A percentile compares a stretch with the other conserved stretches of the same genome.
Evolutionary conservation across 768 basidiomycete species (phyloP).

Genomic region (Arthromyces matolae): DNA sequence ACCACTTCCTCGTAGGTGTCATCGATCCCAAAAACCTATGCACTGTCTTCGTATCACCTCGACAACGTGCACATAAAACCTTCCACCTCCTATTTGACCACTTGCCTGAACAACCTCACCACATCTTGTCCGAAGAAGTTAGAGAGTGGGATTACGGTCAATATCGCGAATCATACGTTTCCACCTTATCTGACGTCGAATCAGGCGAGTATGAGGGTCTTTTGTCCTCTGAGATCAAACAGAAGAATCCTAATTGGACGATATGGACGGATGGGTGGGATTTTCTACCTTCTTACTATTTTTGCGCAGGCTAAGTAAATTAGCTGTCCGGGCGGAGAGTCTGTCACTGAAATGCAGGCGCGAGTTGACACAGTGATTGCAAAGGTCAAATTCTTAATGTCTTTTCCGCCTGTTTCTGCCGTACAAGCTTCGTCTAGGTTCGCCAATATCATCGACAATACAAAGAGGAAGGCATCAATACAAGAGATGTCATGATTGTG

Average conservation of each 20-base stretch:
- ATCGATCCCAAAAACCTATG: slow-evolving; percentile 80
- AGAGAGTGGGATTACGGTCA: slow-evolving; percentile 85
- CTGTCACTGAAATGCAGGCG: slow-evolving; percentile 68
- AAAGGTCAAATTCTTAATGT: slow-evolving; percentile 43
- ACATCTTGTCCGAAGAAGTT: slow-evolving; percentile 59
- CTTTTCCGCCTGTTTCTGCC: not conserved
- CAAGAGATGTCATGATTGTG: slow-evolving; percentile 82
- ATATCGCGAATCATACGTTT: not conserved
- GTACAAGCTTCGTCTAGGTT: slow-evolving; percentile 41
- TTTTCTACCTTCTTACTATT: not conserved
- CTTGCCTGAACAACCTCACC: slow-evolving; percentile 39
- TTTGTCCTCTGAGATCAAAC: slow-evolving; percentile 70
- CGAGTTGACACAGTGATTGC: slow-evolving; percentile 76
- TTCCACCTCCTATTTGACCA: slow-evolving; percentile 75
- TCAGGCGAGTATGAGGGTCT: slow-evolving; percentile 85
- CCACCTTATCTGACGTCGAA: not conserved
- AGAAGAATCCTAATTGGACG: slow-evolving; percentile 57
- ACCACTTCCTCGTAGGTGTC: slow-evolving; percentile 53
- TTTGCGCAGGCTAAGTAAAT: slow-evolving; percentile 13
- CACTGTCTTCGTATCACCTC: slow-evolving; percentile 80
- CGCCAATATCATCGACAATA: slow-evolving; percentile 70
- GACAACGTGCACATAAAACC: slow-evolving; percentile 79
- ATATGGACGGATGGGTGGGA: slow-evolving; percentile 83
- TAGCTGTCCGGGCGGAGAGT: slow-evolving; percentile 89
- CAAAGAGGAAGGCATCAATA: slow-evolving; percentile 60